Conservation (phyloP, 83 land plant genomes). For the Diphasiastrum complanatum region DNA sequence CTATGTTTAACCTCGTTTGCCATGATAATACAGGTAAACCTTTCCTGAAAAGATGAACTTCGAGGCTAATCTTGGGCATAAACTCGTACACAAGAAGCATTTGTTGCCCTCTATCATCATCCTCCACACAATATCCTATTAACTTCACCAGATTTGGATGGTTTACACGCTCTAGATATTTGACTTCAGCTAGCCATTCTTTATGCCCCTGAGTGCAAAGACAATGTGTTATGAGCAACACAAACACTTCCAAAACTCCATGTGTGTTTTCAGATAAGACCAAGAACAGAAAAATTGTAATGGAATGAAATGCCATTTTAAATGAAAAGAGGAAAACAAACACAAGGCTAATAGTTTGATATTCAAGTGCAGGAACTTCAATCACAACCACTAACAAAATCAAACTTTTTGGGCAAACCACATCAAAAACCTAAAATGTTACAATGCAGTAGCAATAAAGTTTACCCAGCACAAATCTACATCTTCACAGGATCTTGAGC, state of each 20-base stretch:
- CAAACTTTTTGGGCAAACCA: no score
- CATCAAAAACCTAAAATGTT: no score
- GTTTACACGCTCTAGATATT: slow-evolving; percentile 42
- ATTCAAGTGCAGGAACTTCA: no score
- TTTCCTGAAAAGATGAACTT: slow-evolving; percentile 44
- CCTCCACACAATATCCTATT: slow-evolving; percentile 44
- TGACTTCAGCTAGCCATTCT: slow-evolving; percentile 55
- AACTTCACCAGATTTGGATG: slow-evolving; percentile 60
- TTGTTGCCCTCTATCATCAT: slow-evolving; percentile 50
- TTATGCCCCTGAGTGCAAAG: slow-evolving; percentile 45
- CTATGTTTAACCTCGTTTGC: slow-evolving; percentile 45
- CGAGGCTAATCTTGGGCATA: slow-evolving; percentile 49
- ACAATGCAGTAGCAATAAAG: no score
- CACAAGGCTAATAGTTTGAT: no score
- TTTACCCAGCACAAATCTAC: no score
- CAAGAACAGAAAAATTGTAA: neutral
- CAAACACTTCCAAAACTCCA: neutral
- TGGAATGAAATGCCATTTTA: no score
- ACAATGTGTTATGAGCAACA: neutral
- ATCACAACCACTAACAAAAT: no score
- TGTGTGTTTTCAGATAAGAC: neutral
- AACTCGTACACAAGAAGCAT: slow-evolving; percentile 54
- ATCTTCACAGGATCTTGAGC: no score
- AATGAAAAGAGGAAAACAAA: no score
- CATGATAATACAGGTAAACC: slow-evolving; percentile 39